Conservation (phyloP, 2,329 filamentous ascomycete species). For the Alternaria sp. region DNA sequence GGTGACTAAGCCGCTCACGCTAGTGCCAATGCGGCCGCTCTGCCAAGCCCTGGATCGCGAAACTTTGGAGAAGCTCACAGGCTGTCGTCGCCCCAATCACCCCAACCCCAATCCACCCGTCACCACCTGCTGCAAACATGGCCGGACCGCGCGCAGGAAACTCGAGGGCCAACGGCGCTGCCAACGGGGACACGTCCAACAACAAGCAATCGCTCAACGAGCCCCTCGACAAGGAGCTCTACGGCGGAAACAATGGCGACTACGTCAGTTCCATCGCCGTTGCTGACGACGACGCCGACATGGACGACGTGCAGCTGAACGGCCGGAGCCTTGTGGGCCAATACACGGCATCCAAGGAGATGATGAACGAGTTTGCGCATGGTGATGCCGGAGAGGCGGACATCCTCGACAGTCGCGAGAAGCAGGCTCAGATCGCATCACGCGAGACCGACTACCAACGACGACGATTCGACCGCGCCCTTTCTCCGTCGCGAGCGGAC, state of each 20-base stretch:
- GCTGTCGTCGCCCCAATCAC: constrained; percentile 19
- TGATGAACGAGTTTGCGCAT: constrained; percentile 92
- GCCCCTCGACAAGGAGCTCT: constrained; percentile 84
- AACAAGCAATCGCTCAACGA: constrained; percentile 93
- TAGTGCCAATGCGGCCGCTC: constrained; percentile 9
- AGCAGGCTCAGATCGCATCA: constrained; percentile 87
- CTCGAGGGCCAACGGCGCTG: constrained; percentile 78
- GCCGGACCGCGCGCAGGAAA: constrained; percentile 58
- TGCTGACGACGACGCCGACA: constrained; percentile 78
- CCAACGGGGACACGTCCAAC: constrained; percentile 79
- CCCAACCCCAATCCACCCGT: constrained; percentile 15
- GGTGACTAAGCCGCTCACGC: constrained; percentile 10
- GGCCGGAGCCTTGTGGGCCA: constrained; percentile 86
- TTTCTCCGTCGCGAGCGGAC: constrained; percentile 86
- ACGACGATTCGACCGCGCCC: constrained; percentile 81
- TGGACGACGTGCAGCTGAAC: constrained; percentile 69
- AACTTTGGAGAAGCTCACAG: constrained; percentile 19
- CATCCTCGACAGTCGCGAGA: constrained; percentile 82
- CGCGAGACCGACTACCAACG: constrained; percentile 98
- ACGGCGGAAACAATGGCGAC: constrained; percentile 74
- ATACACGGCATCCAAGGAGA: constrained; percentile 89
- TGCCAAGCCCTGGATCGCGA: constrained; percentile 18
- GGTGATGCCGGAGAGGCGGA: constrained; percentile 94
- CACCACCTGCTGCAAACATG: constrained; percentile 41
- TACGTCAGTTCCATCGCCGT: constrained; percentile 90